These are phyloP conservation scores for Populus alba DNA, from an alignment of 345 rosid genomes.

Conservation along the genomic window DNA sequence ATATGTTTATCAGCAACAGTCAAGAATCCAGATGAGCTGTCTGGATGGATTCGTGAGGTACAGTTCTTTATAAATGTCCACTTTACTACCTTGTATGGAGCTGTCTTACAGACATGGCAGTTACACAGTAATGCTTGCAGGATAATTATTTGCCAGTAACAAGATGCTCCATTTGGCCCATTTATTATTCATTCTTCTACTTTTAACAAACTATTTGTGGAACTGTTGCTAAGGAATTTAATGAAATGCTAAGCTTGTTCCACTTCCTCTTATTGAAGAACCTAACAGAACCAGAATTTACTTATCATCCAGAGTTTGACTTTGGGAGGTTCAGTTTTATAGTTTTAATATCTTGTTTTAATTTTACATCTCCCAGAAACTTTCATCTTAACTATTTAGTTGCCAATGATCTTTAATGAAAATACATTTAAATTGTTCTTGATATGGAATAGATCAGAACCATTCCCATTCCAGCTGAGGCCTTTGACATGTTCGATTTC, in stretches of 20 bases:
- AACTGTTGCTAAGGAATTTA: no score
- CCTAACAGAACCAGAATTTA: no score
- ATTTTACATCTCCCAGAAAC: not conserved
- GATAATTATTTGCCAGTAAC: not conserved
- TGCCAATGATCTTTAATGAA: not conserved
- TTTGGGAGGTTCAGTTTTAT: no score
- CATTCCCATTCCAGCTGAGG: not conserved
- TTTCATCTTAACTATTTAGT: not conserved
- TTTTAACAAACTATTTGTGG: not conserved
- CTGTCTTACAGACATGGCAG: not conserved
- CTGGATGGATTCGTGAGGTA: conserved; percentile 98
- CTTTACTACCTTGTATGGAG: not conserved
- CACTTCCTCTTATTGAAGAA: no score
- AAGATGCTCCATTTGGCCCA: not conserved
- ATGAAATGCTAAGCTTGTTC: no score
- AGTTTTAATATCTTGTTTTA: not conserved
- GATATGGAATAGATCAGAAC: not conserved
- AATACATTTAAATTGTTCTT: not conserved
- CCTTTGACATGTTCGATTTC: not conserved
- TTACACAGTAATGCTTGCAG: not conserved
- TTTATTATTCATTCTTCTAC: not conserved
- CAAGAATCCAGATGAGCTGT: conserved; percentile 89
- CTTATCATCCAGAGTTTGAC: no score
- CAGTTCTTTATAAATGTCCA: conserved; percentile 1
- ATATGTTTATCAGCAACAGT: conserved; percentile 94